These are phyloP conservation scores for Calophaca sinica DNA, from an alignment of 306 rosid species.

Conservation along the genomic window DNA sequence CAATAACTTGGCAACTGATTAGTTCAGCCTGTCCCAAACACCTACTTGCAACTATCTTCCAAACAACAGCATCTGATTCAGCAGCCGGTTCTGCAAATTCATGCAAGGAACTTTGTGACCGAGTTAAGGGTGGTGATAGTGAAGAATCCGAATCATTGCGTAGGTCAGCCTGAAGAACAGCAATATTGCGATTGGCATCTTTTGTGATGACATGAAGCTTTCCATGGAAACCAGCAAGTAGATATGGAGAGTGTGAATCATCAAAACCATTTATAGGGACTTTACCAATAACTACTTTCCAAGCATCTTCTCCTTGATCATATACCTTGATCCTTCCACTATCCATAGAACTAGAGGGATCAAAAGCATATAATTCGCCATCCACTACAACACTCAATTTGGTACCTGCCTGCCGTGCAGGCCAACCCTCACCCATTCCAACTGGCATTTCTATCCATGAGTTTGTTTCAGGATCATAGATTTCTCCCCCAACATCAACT, in stretches of 20 bases:
- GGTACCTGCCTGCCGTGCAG: conserved; percentile 88
- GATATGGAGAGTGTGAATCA: conserved; percentile 89
- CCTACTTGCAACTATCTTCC: conserved; percentile 70
- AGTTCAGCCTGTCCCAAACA: conserved; percentile 77
- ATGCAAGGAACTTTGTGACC: conserved; percentile 43
- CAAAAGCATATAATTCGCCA: conserved; percentile 88
- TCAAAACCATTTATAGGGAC: conserved; percentile 80
- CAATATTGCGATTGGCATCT: conserved; percentile 68
- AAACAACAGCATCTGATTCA: conserved; percentile 68
- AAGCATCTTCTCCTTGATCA: conserved; percentile 79
- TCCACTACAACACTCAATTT: conserved; percentile 86
- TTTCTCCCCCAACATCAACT: conserved; percentile 96
- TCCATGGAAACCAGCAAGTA: conserved; percentile 89
- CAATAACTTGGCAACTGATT: conserved; percentile 91
- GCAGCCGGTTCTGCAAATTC: conserved; percentile 50
- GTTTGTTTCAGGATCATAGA: conserved; percentile 84
- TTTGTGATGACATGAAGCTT: conserved; percentile 93
- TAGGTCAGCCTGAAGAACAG: conserved; percentile 73
- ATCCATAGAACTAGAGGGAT: conserved; percentile 79
- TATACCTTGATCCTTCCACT: conserved; percentile 90
- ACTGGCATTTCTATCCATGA: conserved; percentile 90
- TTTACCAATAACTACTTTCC: conserved; percentile 86
- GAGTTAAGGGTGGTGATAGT: conserved; percentile 47
- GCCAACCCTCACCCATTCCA: conserved; percentile 99
- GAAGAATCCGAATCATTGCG: conserved; percentile 46